Percentiles rank a stretch among this genome's conserved stretches.
Conservation (phyloP, 1,284 basidiomycete species). For the Sporisorium reilianum region DNA sequence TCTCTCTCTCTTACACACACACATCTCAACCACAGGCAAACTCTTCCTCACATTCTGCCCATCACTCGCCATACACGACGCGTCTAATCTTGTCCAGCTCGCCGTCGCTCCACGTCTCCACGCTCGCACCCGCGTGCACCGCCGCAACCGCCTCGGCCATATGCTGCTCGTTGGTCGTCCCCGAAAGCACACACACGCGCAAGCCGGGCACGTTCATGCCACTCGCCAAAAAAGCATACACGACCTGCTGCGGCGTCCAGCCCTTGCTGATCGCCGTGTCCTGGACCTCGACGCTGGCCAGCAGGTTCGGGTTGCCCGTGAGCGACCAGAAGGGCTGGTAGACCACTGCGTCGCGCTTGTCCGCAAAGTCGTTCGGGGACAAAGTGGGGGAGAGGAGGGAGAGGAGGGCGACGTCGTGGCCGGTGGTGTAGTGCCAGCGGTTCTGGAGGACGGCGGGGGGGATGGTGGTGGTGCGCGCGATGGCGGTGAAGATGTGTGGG, state of each 20-base stretch:
- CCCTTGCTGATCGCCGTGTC: constrained; percentile 34
- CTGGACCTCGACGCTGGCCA: constrained; percentile 45
- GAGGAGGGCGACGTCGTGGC: constrained; percentile 66
- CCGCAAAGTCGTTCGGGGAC: constrained; percentile 57
- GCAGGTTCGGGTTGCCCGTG: constrained; percentile 60
- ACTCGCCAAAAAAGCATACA: constrained; percentile 58
- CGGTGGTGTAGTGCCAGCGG: constrained; percentile 64
- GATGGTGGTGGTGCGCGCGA: constrained; percentile 46
- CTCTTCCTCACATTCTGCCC: neutral
- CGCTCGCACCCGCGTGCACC: constrained; percentile 23
- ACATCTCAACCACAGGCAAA: neutral
- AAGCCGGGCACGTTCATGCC: constrained; percentile 60
- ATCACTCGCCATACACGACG: constrained; percentile 63
- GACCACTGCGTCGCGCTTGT: constrained; percentile 23
- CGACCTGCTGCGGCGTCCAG: constrained; percentile 57
- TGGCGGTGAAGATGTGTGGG: constrained; percentile 56
- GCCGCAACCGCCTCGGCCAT: constrained; percentile 61
- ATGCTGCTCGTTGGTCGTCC: constrained; percentile 55
- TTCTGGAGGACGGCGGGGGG: constrained; percentile 62
- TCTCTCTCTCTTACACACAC: neutral
- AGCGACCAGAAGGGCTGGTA: constrained; percentile 68
- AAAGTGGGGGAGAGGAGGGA: constrained; percentile 55
- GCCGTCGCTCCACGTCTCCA: constrained; percentile 30
- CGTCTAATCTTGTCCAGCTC: constrained; percentile 50
- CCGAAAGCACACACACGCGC: constrained; percentile 53